Evolutionary conservation across 192 early-diverging fungal species (phyloP), one percentile per base, ranked within the genome.

Genomic region (Ramicandelaber brevisporus): DNA sequence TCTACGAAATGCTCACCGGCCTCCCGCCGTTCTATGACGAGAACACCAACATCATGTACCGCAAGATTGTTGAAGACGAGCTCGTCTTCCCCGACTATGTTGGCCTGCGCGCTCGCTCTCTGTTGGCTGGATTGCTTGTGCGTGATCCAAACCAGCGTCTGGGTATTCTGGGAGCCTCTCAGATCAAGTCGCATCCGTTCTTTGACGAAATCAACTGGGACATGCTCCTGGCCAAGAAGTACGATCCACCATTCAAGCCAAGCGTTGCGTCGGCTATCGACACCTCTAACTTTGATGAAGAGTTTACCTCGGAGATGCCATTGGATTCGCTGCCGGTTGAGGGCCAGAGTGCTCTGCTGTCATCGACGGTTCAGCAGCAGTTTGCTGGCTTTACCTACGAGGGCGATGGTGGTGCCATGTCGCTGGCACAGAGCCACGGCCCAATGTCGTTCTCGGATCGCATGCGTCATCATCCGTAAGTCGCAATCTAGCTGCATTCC

Each of bases 221-320:
- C 19, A 67, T 63, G 27, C 56, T 95, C n/a, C 68, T 78, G 34
- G 69, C 69, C 21, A 83, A 87, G 48, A 84, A 89, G 52, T 65
- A 87, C 38, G 66, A 77, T 30, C 87, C 89, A 21, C 80, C 79
- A 8, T 90, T 86, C 62, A 84, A 87, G 48, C 86, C 86, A 12
- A 72, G 70, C 27, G 86, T 90, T 2, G 68, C 60, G 10, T 79
- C 73, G 18, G 78, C 82, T 3, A 67, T 66, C 26, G 89, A 96
- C 44, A 93, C 87, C 7, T 82, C 83, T 46, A 96, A 96, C 53
- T 96, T 96, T 70, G 89, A 96, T 43, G 77, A 83, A 34, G 87
- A 89, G 53, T 96, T 96, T 39, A 96, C 90, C 4, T 73, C 76
- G n/a, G 88, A 93, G 36, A 56, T 67, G 8, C 80, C 90, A 3